These are phyloP conservation scores for Sporothrix schenckii DNA, from an alignment of 2,329 filamentous ascomycete genomes.

Conservation along the genomic window DNA sequence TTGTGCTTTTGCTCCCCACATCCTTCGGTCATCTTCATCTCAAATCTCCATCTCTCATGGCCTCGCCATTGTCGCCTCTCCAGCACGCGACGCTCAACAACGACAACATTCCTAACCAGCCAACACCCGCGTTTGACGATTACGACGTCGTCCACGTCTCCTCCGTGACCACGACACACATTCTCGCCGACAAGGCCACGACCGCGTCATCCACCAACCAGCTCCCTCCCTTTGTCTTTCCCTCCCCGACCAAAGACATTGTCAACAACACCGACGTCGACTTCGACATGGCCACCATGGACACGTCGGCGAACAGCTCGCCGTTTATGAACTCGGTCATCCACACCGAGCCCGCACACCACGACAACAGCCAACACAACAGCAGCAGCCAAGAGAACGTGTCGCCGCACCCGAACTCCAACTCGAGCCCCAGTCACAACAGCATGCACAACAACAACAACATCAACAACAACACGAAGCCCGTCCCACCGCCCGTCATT, in stretches of 20 bases:
- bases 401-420: slow-evolving; percentile 40
- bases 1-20: background rate
- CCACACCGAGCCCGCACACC: slow-evolving; percentile 10
- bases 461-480: background rate
- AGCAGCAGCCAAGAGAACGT: slow-evolving; percentile 49
- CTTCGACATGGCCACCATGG: slow-evolving; percentile 26
- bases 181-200: background rate
- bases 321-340: slow-evolving; percentile 41
- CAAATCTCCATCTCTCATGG: slow-evolving; percentile 39
- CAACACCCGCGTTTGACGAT: slow-evolving; percentile 39
- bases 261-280: background rate
- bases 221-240: slow-evolving; percentile 21
- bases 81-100: slow-evolving; percentile 46
- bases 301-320: slow-evolving; percentile 40
- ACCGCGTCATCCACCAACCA: background rate
- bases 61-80: slow-evolving; percentile 48
- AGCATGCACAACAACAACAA: slow-evolving; percentile 2
- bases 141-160: slow-evolving; percentile 42
- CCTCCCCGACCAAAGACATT: slow-evolving; percentile 32
- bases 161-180: slow-evolving; percentile 32
- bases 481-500: slow-evolving; percentile 8
- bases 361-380: slow-evolving; percentile 24
- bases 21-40: slow-evolving; percentile 1
- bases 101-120: slow-evolving; percentile 35
- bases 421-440: background rate